These are phyloP conservation scores for Populus hybrid DNA, from an alignment of 441 rosid species.

Conservation along the genomic window DNA sequence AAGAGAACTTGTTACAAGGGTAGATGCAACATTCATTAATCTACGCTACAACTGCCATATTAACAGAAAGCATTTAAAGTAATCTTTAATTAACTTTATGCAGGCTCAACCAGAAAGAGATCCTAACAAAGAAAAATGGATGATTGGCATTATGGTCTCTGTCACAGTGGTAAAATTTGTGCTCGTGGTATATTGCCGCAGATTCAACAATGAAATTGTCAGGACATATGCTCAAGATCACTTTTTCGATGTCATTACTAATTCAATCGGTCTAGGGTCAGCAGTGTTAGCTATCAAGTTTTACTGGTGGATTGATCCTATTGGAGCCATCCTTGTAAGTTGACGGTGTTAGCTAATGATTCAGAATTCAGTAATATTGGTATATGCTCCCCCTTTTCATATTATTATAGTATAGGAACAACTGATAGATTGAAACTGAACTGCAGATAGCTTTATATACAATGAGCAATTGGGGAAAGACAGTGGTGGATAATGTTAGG, in stretches of 20 bases:
- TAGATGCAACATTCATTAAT: not conserved
- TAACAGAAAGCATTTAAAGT: not conserved
- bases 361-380: not conserved
- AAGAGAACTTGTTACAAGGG: conserved; percentile 40
- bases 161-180: conserved; percentile 50
- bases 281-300: conserved; percentile 57
- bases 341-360: not conserved
- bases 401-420: not conserved
- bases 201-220: conserved; percentile 60
- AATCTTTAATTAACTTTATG: not conserved
- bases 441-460: not conserved
- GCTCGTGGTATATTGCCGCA: conserved; percentile 52
- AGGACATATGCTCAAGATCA: conserved; percentile 74
- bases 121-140: conserved; percentile 58
- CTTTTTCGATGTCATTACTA: conserved; percentile 65
- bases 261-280: conserved; percentile 56
- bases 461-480: not conserved
- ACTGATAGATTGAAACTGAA: not conserved
- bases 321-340: conserved; percentile 61
- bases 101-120: conserved; percentile 55
- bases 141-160: conserved; percentile 69
- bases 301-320: conserved; percentile 75
- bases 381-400: not conserved
- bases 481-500: not conserved
- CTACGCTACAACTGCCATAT: not conserved